A percentile compares a stretch with the other conserved stretches of the same genome.
These are phyloP conservation scores for Trichocomaceae sp. DNA, from an alignment of 2,329 filamentous ascomycete species.

Conservation along the genomic window DNA sequence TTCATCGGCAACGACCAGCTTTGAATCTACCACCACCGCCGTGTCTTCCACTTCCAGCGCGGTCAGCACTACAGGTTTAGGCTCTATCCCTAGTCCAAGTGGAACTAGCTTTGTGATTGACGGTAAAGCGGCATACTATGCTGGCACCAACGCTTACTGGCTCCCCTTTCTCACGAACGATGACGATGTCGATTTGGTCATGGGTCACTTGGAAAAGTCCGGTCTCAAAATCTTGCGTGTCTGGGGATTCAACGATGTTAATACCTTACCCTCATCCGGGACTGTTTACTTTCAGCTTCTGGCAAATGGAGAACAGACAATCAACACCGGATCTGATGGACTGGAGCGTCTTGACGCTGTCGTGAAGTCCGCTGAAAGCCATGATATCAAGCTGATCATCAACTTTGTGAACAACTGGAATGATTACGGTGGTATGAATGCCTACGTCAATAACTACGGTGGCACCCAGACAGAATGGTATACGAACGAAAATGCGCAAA, in stretches of 20 bases:
- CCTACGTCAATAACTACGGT: slow-evolving; percentile 52
- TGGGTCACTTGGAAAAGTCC: slow-evolving; percentile 28
- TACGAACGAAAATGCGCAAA: slow-evolving; percentile 46
- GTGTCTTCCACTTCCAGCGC: too few relatives aligned
- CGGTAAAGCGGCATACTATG: slow-evolving; percentile 38
- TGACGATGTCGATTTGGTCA: slow-evolving; percentile 42
- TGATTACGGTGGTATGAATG: slow-evolving; percentile 60
- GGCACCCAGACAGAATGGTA: slow-evolving; percentile 52
- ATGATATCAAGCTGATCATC: slow-evolving; percentile 57
- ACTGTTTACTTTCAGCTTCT: slow-evolving; percentile 43
- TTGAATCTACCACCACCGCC: too few relatives aligned
- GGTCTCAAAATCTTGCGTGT: slow-evolving; percentile 47
- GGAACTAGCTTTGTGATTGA: slow-evolving; percentile 34
- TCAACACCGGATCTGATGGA: slow-evolving; percentile 58
- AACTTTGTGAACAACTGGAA: slow-evolving; percentile 59
- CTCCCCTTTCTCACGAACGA: slow-evolving; percentile 45
- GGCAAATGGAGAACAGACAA: slow-evolving; percentile 37
- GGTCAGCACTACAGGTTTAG: too few relatives aligned
- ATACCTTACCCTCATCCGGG: slow-evolving; percentile 32
- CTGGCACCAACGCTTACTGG: slow-evolving; percentile 50
- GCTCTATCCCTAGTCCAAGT: slow-evolving; percentile 20
- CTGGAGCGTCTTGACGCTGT: slow-evolving; percentile 60
- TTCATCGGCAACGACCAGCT: too few relatives aligned
- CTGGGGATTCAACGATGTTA: slow-evolving; percentile 51
- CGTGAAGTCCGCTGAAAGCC: slow-evolving; percentile 52